Percentiles rank a stretch among this genome's conserved stretches.
Conservation (phyloP, 2,329 filamentous ascomycete genomes). For the Hymenoscyphus linearis region DNA sequence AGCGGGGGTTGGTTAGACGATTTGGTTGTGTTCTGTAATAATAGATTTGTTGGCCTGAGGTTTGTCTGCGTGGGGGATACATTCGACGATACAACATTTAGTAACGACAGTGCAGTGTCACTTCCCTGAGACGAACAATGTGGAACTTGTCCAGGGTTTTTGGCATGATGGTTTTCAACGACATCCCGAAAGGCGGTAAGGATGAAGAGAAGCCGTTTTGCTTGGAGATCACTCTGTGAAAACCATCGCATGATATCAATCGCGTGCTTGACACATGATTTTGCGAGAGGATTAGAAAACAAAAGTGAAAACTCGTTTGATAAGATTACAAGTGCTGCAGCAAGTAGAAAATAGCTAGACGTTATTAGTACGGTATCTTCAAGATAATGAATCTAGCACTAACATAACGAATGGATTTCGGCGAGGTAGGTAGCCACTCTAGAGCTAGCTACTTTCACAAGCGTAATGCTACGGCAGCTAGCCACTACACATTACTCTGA, state of each 20-base stretch:
- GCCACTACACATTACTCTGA: conserved; percentile 47
- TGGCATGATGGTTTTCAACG: conserved; percentile 24
- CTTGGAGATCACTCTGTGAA: conserved; percentile 44
- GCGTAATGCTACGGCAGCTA: conserved; percentile 44
- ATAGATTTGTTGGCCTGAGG: neutral
- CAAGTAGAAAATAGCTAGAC: conserved; percentile 50
- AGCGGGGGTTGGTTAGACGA: neutral
- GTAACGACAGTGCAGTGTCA: neutral
- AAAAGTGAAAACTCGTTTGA: conserved; percentile 52
- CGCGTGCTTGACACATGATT: conserved; percentile 37
- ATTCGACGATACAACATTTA: neutral
- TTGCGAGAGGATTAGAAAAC: conserved; percentile 40
- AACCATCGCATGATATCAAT: conserved; percentile 47
- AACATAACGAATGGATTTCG: conserved; percentile 54
- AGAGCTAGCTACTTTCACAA: conserved; percentile 42
- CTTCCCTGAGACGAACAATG: neutral
- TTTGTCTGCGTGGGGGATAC: neutral
- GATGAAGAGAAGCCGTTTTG: conserved; percentile 44
- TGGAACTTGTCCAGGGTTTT: neutral
- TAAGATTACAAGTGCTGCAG: conserved; percentile 48
- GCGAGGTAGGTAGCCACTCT: conserved; percentile 42
- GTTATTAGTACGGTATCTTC: neutral
- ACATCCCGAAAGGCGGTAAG: conserved; percentile 43
- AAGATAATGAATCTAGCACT: conserved; percentile 25
- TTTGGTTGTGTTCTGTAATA: neutral